Conservation (phyloP, 805 yeast genomes). For the Ogataea ganodermae region DNA sequence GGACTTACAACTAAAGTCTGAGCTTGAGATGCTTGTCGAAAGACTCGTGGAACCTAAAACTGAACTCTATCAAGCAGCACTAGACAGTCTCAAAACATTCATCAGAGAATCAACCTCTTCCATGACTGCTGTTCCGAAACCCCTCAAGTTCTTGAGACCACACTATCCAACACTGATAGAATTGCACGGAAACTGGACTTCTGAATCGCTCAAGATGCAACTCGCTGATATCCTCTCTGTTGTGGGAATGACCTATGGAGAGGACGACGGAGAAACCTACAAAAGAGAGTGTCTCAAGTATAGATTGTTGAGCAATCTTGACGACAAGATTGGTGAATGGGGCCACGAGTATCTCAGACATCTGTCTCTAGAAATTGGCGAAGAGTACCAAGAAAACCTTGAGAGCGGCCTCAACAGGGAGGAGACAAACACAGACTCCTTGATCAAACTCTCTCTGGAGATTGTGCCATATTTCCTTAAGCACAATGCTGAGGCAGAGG, state of each 20-base stretch:
- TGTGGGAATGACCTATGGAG: conserved; percentile 91
- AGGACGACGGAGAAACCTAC: conserved; percentile 52
- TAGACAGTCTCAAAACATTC: conserved; percentile 68
- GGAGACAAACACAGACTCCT: conserved; percentile 29
- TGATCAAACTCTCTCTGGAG: conserved; percentile 67
- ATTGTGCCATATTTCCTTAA: conserved; percentile 87
- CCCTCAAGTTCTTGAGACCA: conserved; percentile 91
- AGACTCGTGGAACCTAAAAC: conserved; percentile 59
- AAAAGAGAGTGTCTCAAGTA: conserved; percentile 77
- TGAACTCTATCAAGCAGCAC: conserved; percentile 57
- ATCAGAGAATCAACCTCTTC: conserved; percentile 94
- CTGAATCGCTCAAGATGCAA: conserved; percentile 45
- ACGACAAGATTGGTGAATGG: conserved; percentile 76
- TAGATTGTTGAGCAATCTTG: conserved; percentile 54
- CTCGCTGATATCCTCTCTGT: conserved; percentile 91
- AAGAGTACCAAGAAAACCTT: conserved; percentile 61
- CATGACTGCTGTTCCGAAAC: conserved; percentile 99
- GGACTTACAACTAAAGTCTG: conserved; percentile 83
- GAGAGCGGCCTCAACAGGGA: conserved; percentile 26
- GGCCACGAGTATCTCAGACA: conserved; percentile 98
- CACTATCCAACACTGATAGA: conserved; percentile 70
- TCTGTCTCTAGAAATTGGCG: conserved; percentile 92
- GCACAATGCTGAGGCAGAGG: conserved; percentile 98
- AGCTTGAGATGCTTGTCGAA: conserved; percentile 85
- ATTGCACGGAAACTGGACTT: conserved; percentile 68